These are phyloP conservation scores for Bremia lactucae DNA, from an alignment of 352 stramenopile species.

Conservation along the genomic window DNA sequence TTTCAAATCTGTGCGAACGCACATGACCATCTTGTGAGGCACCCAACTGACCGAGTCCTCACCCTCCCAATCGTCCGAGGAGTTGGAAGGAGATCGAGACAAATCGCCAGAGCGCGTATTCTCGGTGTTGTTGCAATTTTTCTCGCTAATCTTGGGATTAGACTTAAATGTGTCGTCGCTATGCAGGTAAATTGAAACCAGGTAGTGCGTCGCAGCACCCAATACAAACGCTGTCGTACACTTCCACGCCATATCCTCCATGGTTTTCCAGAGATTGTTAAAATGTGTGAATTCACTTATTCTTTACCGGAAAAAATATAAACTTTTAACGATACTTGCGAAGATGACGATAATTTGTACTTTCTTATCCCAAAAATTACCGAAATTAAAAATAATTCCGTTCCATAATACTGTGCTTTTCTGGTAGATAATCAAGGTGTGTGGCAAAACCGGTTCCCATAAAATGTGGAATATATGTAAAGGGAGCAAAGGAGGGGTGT, in stretches of 20 bases:
- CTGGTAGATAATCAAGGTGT: too few species aligned
- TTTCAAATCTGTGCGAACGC: conserved; percentile 89
- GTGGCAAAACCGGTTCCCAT: too few species aligned
- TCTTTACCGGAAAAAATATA: too few species aligned
- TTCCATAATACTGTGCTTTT: too few species aligned
- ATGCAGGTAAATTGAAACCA: conserved; percentile 30
- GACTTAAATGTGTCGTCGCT: background rate
- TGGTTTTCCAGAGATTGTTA: too few species aligned
- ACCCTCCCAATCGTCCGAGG: conserved; percentile 57
- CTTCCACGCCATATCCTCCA: conserved; percentile 72
- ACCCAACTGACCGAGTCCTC: conserved; percentile 44
- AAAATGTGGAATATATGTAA: too few species aligned
- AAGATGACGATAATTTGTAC: too few species aligned
- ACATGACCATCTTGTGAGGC: conserved; percentile 91
- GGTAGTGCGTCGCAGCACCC: conserved; percentile 56
- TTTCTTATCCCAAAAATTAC: too few species aligned
- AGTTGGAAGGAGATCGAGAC: conserved; percentile 20
- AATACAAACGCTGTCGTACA: conserved; percentile 66
- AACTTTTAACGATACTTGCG: too few species aligned
- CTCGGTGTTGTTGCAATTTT: conserved; percentile 5
- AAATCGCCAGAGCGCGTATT: conserved; percentile 1
- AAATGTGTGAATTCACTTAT: too few species aligned
- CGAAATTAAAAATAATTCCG: too few species aligned
- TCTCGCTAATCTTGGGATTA: conserved; percentile 5
- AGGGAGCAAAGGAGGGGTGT: too few species aligned